These are phyloP conservation scores for Tilletia setariae DNA, from an alignment of 1,284 basidiomycete genomes.

Conservation along the genomic window DNA sequence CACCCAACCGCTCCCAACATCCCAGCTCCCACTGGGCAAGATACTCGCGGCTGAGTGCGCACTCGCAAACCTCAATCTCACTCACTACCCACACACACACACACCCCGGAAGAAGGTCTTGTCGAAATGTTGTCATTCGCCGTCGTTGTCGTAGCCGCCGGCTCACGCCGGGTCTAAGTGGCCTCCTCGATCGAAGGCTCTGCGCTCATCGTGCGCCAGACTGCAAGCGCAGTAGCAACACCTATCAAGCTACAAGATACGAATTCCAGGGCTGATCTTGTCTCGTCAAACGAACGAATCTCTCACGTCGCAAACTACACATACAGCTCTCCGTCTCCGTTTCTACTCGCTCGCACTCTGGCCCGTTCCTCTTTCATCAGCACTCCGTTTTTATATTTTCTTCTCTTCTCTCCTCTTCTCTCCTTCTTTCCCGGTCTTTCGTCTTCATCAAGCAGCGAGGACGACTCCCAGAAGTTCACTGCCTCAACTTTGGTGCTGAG, in stretches of 20 bases:
- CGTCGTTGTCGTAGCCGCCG: not conserved
- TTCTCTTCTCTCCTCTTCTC: not conserved
- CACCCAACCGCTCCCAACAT: too few species aligned
- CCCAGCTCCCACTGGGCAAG: too few species aligned
- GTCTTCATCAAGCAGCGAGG: not conserved
- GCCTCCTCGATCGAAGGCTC: not conserved
- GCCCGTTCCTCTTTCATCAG: not conserved
- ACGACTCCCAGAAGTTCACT: not conserved
- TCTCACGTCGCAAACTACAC: not conserved
- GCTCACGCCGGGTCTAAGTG: not conserved
- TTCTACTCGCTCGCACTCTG: not conserved
- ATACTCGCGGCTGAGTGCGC: too few species aligned
- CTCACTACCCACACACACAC: too few species aligned
- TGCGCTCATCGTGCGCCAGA: not conserved
- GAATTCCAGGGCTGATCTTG: too few species aligned
- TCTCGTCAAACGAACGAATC: too few species aligned
- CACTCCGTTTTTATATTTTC: not conserved
- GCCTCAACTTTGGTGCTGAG: not conserved
- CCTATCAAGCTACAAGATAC: too few species aligned
- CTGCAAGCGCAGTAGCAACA: not conserved
- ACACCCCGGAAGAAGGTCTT: too few species aligned
- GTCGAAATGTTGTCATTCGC: not conserved
- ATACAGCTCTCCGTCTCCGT: not conserved
- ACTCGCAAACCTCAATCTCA: too few species aligned
- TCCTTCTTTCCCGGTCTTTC: not conserved